Evolutionary conservation across 108 stramenopile species (phyloP), one percentile per base, ranked within the genome.

Genomic region (Skeletonema potamos): DNA sequence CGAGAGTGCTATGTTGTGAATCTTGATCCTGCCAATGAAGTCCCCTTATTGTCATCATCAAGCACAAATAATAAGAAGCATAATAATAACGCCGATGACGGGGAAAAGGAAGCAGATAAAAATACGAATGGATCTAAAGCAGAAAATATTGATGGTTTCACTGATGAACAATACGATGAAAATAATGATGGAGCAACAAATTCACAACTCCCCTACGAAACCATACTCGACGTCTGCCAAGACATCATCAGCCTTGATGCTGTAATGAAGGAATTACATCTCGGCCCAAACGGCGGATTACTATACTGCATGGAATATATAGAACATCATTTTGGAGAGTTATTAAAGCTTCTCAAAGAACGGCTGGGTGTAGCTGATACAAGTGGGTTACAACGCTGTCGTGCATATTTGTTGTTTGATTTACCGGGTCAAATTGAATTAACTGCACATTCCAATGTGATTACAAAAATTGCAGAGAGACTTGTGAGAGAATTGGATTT

Each of bases 361-460:
- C 64, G 84, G 28, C 36, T 82, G 66, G 70, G 75, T 5, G 69
- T 76, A 28, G 30, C 24, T 15, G 48, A 20, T 22, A 17, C 20
- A 12, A 59, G 69, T 20, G 59, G 29, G 1, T 17, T 13, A 7
- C 39, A 43, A 9, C 48, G 56, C 5, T 39, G 64, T 4, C 70
- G 66, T 30, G 64, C 82, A 1, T 99, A 99, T 74, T 58, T 98
- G 15, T 68, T 99, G 4, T 88, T 99, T 37, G 99, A 99, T 79
- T 84, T 95, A 30, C 99, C 99, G 6, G 99, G 99, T 20, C 99
- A 99, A 81, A 92, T 96, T 51, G 99, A 99, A 79, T 68, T 99
- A 39, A 98, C 92, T 63, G 96, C 97, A 17, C 97, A 99, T 72
- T 82, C 87, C 22, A 81, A 69, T 11, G 77, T 85, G 24, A 80